These are phyloP conservation scores for Aspergillus sclerotioniger DNA, from an alignment of 495 filamentous ascomycete species.

Conservation along the genomic window DNA sequence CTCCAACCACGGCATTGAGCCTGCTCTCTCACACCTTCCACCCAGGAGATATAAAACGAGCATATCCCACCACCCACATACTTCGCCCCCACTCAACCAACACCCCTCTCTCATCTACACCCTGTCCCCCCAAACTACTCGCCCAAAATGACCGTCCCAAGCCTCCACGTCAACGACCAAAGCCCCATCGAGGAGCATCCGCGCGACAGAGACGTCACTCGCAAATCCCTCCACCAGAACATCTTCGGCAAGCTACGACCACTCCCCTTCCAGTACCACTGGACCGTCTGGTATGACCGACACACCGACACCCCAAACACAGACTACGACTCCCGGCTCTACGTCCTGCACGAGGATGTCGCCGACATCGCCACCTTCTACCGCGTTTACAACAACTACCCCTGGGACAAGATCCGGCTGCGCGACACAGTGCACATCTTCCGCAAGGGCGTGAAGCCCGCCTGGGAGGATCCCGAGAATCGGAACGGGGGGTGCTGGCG, in stretches of 20 bases:
- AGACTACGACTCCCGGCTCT: constrained; percentile 63
- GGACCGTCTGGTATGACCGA: constrained; percentile 60
- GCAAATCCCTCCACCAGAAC: constrained; percentile 35
- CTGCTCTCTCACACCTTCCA: too few relatives aligned
- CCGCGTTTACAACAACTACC: constrained; percentile 87
- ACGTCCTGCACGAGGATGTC: constrained; percentile 65
- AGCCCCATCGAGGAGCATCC: constrained; percentile 2
- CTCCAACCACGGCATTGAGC: too few relatives aligned
- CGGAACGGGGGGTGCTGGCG: constrained; percentile 79
- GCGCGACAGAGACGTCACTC: constrained; percentile 6
- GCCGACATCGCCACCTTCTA: constrained; percentile 80
- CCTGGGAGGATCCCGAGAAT: constrained; percentile 91
- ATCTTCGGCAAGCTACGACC: constrained; percentile 49
- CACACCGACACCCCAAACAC: constrained; percentile 38
- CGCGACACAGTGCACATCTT: constrained; percentile 86
- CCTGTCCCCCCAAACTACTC: neutral
- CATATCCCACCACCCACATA: neutral
- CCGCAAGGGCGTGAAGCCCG: constrained; percentile 77
- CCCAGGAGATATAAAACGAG: too few relatives aligned
- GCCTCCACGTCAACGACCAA: constrained; percentile 20
- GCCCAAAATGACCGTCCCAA: constrained; percentile 18
- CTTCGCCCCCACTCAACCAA: neutral
- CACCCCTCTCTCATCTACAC: neutral
- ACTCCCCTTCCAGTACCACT: constrained; percentile 51
- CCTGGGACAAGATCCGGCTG: constrained; percentile 70